Base-by-base conservation (phyloP, 768 basidiomycete species). In the Vararia minispora region DNA sequence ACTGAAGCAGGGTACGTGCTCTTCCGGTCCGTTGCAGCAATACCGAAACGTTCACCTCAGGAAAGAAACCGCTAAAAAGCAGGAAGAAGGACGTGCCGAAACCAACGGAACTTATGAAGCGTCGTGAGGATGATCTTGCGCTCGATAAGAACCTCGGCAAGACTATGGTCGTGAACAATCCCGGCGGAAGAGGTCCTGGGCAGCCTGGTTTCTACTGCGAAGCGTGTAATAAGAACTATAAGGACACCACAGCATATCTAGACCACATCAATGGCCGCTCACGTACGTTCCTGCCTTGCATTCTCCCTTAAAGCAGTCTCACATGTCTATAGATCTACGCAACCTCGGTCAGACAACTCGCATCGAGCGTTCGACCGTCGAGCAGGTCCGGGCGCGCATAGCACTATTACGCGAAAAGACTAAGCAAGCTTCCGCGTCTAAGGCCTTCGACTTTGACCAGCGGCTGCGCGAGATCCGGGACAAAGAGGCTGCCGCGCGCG, bases 131-230 rank as follows among this genome's bases (percentile, higher is more conserved):
- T 1, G 72, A 85, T 17, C 65, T 99, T 6, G 90, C 89, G 37
- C 76, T 99, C 18, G 89, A 95, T 52, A 95, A 92, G 66, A 95
- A 98, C 60, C 69, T 97, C 24, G 74, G 74, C 51, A 98, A 97
- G 71, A 94, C 86, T 1, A 85, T 92, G 72, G 82, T 99, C 43
- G 91, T 99, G 9, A 79, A 87, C 52, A 80, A 82, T 53, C 73
- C 77, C 2, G 75, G 81, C 27, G 86, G 76, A 13, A 71, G 76
- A 45, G 92, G 92, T 1, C 73, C 90, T 13, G 90, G 92, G 3
- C 81, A 90, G 45, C 90, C 91, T 17, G 91, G 91, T 0, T 99
- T 95, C 62, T 83, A 74, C 59, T 99, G 95, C 53, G 91, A 94
- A 53, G 62, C 82, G 7, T 99, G 95, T 58, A 82, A 74, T 49